These are phyloP conservation scores for Batrachochytrium dendrobatidis DNA, from an alignment of 371 early-diverging fungal species.

Conservation along the genomic window DNA sequence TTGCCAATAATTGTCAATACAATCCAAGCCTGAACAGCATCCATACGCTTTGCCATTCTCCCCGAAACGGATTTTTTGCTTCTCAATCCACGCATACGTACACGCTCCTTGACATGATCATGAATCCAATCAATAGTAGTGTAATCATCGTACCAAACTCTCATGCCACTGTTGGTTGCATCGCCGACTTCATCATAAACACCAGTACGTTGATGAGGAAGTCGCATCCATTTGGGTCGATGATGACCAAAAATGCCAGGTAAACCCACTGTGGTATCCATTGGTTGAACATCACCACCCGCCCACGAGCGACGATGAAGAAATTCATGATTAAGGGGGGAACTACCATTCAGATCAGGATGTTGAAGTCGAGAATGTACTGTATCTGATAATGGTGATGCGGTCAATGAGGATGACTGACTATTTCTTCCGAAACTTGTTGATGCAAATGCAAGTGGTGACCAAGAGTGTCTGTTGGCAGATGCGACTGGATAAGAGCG, in stretches of 20 bases:
- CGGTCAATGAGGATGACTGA: background rate
- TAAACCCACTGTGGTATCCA: too few relatives aligned
- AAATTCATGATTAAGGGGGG: too few relatives aligned
- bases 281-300: background rate
- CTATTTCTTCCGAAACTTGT: too few relatives aligned
- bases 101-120: slow-evolving; percentile 83
- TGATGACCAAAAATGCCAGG: too few relatives aligned
- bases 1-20: slow-evolving; percentile 61
- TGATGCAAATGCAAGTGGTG: slow-evolving; percentile 2
- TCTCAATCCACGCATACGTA: slow-evolving; percentile 58
- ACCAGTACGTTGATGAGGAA: background rate
- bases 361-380: too few relatives aligned
- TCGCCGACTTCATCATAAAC: slow-evolving; percentile 5
- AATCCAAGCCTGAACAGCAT: slow-evolving; percentile 83
- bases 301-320: background rate
- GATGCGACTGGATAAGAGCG: too few relatives aligned
- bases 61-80: slow-evolving; percentile 51
- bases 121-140: slow-evolving; percentile 90
- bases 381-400: background rate
- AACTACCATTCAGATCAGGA: background rate
- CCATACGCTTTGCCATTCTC: slow-evolving; percentile 50
- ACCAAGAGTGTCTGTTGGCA: background rate
- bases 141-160: slow-evolving; percentile 71
- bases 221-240: background rate
- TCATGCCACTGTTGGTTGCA: slow-evolving; percentile 15